Evolutionary conservation across 2,329 filamentous ascomycete genomes (phyloP).

Genomic region (Calonectria montana): DNA sequence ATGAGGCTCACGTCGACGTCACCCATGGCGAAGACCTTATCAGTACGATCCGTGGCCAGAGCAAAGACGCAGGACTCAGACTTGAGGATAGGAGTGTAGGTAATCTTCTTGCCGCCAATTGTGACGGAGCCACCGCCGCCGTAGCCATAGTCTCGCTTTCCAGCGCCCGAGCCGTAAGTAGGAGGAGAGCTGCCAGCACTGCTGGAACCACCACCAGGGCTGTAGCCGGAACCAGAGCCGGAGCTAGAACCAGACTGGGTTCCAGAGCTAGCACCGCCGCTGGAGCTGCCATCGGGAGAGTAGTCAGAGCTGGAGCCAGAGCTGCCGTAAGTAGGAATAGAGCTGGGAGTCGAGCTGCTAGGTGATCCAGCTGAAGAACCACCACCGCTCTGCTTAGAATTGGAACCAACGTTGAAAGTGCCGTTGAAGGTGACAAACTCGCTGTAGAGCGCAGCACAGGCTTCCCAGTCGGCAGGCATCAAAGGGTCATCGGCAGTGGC

Average conservation of each 20-base stretch:
- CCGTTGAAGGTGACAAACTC: constrained; percentile 44
- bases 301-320: no score
- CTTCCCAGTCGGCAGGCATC: constrained; percentile 44
- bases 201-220: background rate
- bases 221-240: background rate
- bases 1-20: constrained; percentile 39
- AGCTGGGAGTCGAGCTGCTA: background rate
- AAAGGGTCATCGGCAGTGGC: constrained; percentile 27
- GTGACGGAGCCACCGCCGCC: background rate
- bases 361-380: background rate
- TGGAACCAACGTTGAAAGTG: constrained; percentile 41
- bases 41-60: background rate
- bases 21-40: constrained; percentile 35
- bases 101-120: background rate
- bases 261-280: background rate
- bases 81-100: constrained; percentile 17
- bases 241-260: background rate
- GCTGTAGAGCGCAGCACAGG: constrained; percentile 47
- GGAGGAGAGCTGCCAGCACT: background rate
- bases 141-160: background rate
- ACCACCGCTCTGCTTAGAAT: background rate
- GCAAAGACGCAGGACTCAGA: constrained; percentile 23
- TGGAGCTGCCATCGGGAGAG: background rate
- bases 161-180: background rate
- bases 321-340: background rate